These are phyloP conservation scores for Linnemannia hyalina DNA, from an alignment of 192 early-diverging fungal species.

Conservation along the genomic window DNA sequence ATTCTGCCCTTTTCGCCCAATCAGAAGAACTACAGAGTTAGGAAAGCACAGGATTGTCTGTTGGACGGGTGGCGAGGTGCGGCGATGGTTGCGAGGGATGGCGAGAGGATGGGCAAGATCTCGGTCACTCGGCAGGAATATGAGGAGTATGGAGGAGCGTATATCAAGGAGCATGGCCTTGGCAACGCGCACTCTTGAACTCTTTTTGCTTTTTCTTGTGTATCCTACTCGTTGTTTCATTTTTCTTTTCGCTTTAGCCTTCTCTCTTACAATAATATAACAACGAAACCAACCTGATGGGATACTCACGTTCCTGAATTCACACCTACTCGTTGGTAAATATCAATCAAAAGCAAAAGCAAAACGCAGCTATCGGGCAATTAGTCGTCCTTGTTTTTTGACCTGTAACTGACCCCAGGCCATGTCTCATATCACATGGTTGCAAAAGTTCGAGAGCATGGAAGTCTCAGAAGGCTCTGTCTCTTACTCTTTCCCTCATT, in stretches of 20 bases:
- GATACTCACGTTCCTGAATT: too few species aligned
- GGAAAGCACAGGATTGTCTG: constrained; percentile 76
- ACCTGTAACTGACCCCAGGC: background rate
- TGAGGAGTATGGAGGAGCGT: constrained; percentile 86
- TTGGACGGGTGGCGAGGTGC: constrained; percentile 91
- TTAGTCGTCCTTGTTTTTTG: too few species aligned
- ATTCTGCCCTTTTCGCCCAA: constrained; percentile 72
- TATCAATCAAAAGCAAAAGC: too few species aligned
- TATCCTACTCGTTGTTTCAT: too few species aligned
- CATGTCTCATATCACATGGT: background rate
- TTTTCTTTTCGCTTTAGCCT: too few species aligned
- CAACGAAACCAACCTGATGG: too few species aligned
- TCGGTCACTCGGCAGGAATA: constrained; percentile 81
- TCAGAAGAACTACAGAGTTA: constrained; percentile 62
- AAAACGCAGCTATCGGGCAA: background rate
- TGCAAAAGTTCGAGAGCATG: background rate
- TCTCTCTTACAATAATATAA: too few species aligned
- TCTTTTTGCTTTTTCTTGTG: background rate
- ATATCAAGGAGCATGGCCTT: constrained; percentile 86
- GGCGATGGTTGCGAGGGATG: constrained; percentile 71
- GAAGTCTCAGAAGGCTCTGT: background rate
- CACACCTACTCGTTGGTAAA: too few species aligned
- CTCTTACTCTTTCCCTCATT: background rate
- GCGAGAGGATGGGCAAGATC: constrained; percentile 52
- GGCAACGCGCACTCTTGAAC: constrained; percentile 67